Percentiles rank a stretch among this genome's conserved stretches.
Evolutionary conservation across 345 rosid genomes (phyloP).

Genomic region (Citrus mangshanensis): DNA sequence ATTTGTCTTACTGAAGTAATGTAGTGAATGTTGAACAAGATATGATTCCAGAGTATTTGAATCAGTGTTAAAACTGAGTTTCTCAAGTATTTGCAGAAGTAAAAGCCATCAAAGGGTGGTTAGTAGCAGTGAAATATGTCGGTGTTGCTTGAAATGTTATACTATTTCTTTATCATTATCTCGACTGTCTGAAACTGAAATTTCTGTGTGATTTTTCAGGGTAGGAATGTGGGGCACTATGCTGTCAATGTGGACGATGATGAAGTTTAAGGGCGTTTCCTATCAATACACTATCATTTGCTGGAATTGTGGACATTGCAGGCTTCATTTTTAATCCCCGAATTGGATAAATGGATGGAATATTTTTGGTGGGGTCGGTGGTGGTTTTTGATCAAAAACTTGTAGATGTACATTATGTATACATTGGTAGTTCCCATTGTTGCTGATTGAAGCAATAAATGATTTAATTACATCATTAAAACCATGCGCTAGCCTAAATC

Average conservation of each 20-base stretch:
- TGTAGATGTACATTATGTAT: not conserved
- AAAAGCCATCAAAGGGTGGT: not conserved
- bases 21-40: no score
- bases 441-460: not conserved
- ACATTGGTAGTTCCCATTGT: not conserved
- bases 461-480: not conserved
- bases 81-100: not conserved
- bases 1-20: no score
- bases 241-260: slow-evolving; percentile 35
- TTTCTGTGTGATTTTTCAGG: slow-evolving; percentile 31
- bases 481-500: no score
- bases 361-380: not conserved
- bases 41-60: no score
- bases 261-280: slow-evolving; percentile 4
- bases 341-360: not conserved
- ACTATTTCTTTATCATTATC: not conserved
- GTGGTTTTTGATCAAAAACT: not conserved
- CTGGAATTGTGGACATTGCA: not conserved
- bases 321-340: not conserved
- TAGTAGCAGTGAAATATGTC: no score
- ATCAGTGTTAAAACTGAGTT: not conserved
- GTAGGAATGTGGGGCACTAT: slow-evolving; percentile 48
- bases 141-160: not conserved
- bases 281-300: not conserved
- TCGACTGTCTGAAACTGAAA: not conserved